Base-by-base conservation (phyloP, 257 asterid genomes). In the Primulina huaijiensis region DNA sequence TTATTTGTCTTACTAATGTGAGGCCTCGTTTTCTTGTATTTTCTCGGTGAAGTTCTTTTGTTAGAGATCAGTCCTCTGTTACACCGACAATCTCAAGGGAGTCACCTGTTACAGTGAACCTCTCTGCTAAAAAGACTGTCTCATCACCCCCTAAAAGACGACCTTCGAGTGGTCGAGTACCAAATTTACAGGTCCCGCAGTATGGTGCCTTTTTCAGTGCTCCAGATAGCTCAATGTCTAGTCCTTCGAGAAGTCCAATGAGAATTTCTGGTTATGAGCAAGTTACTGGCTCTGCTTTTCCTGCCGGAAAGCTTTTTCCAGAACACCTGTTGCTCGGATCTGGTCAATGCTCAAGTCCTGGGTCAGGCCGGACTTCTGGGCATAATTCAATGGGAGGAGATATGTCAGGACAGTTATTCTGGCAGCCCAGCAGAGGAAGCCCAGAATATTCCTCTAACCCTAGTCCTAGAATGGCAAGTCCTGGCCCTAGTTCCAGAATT, bases 351-450 rank as follows among this genome's bases (percentile, higher is more conserved):
- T 94, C 99, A 70, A 92, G 98, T 71, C 99, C 97, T 16, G 99
- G 97, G 34, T 94, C 99, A 29, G 97, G 97, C 70, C 96, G 91
- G 79, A 94, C 90, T 78, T 94, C 99, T 60, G 99, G 99, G 40
- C 95, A 94, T 71, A 94, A 94, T 81, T 94, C 97, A 59, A 91
- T 89, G 97, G 97, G 97, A 46, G 97, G 99, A 64, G 97, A 91
- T 77, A 81, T 86, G 92, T 86, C 85, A 7, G 96, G 96, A 60
- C 96, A 83, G 74, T 72, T 91, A 61, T 85, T 91, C 84, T 86
- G 88, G 99, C 96, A 88, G 77, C 97, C 89, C 60, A 86, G 97
- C 75, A 82, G 96, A 76, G 96, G 96, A 57, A 94, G 97, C 81
- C 97, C 99, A 0, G 97, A 91, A 65, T 88, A 87, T 75, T 94